A percentile compares a stretch with the other conserved stretches of the same genome.
phyloP scores from a whole-genome alignment of 768 basidiomycete genomes.

The Kwoniella europaea region DNA sequence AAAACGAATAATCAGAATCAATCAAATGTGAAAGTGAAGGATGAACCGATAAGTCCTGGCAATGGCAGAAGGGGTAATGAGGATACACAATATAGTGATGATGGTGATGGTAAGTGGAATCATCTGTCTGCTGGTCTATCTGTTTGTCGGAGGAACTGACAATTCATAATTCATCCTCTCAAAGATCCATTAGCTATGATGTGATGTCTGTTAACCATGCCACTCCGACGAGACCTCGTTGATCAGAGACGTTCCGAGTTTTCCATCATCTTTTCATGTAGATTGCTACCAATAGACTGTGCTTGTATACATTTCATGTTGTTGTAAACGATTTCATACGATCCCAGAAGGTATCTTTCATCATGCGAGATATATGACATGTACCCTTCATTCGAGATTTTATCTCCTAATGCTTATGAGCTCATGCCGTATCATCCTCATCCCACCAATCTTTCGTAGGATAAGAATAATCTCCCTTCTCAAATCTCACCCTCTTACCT shows the following conservation, averaged over 20 bases:
- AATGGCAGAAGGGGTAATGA: not conserved
- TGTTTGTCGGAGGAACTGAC: not conserved
- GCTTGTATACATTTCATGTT: not conserved
- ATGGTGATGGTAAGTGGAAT: constrained; percentile 37
- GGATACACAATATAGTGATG: constrained; percentile 17
- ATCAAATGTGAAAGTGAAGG: constrained; percentile 16
- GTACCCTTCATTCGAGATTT: not conserved
- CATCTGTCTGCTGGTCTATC: not conserved
- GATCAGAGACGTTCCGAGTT: too few relatives aligned
- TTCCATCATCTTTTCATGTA: not conserved
- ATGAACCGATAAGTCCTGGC: constrained; percentile 16
- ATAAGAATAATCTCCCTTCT: constrained; percentile 47
- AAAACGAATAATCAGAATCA: constrained; percentile 2
- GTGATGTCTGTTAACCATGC: not conserved
- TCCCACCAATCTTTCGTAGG: constrained; percentile 27
- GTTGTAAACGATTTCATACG: not conserved
- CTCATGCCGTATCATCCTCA: not conserved
- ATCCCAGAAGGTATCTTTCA: not conserved
- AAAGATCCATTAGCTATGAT: constrained; percentile 43
- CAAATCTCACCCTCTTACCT: constrained; percentile 48
- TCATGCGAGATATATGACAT: not conserved
- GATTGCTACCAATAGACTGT: not conserved
- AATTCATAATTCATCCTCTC: constrained; percentile 5
- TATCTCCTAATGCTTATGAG: too few relatives aligned
- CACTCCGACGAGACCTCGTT: too few relatives aligned